Evolutionary conservation across 441 rosid species (phyloP), one percentile per base, ranked within the genome.

Genomic region (Pelargonium cotyledonis): DNA sequence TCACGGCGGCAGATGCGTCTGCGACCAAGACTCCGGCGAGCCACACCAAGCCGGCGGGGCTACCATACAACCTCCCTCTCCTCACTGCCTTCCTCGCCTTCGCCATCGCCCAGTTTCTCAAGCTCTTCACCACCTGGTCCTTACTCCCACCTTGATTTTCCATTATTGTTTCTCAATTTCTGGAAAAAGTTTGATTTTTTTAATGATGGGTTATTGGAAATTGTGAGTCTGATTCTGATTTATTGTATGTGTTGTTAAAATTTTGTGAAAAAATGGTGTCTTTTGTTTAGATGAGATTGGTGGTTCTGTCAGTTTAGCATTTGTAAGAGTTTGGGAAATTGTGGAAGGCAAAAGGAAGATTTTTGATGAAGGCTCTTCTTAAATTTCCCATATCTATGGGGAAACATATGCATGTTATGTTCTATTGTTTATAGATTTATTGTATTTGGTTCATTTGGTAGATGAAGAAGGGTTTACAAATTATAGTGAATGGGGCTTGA

Each of bases 41-140:
- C 85, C 69, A 53, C 72, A 16, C 68, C 84, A 63, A 82, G 9
- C 70, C 85, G 18, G 70, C 83, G 41, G 70, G 75, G 68, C 70
- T 86, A 11, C 89, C 91, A 1, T 77, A 63, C 79, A 91, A 91
- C 63, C 97, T 91, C 61, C 95, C 99, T 41, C 88, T 94, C 74
- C 10, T 91, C 78, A 83, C 97, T 8, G 92, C 99, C 15, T 85
- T 94, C 71, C 95, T 91, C 14, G 88, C 98, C 63, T 88, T 85
- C 79, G 93, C 97, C 53, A 77, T 94, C 40, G 99, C 99, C 58
- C 99, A 91, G 76, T 87, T 91, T 84, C 96, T 94, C 78, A 94
- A 94, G 86, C 76, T 91, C 77, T 94, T 94, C 86, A 91, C 97
- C 69, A 81, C 89, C 80, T 94, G 98, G 98, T 94, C 73, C 78